Evolutionary conservation across 2,329 filamentous ascomycete genomes (phyloP).

Genomic region (Cladophialophora yegresii): DNA sequence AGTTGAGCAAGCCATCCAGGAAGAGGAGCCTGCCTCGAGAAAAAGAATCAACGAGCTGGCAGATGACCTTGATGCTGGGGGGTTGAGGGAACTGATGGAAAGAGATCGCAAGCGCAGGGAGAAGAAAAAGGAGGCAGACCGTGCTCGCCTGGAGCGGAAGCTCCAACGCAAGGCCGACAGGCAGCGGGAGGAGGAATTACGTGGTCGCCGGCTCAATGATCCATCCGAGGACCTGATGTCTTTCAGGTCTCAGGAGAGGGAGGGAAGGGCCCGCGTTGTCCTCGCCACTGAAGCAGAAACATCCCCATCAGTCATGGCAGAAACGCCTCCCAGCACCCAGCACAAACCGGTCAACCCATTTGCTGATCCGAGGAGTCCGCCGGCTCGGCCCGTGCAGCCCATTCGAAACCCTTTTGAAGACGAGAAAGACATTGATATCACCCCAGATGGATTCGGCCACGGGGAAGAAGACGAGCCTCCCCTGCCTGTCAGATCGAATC

Average conservation of each 20-base stretch:
- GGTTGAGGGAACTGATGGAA: constrained; percentile 85
- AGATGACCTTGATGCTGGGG: constrained; percentile 80
- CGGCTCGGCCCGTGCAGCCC: constrained; percentile 6
- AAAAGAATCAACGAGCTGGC: constrained; percentile 70
- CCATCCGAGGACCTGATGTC: constrained; percentile 41
- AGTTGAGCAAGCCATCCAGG: constrained; percentile 56
- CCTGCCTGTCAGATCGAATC: constrained; percentile 32
- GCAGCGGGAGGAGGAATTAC: constrained; percentile 58
- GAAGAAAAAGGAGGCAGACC: constrained; percentile 70
- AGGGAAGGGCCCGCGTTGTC: constrained; percentile 16
- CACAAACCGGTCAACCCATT: constrained; percentile 22
- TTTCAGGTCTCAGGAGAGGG: constrained; percentile 55
- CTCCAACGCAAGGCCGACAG: constrained; percentile 54
- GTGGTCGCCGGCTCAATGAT: constrained; percentile 37
- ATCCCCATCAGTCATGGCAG: constrained; percentile 14
- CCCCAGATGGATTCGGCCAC: constrained; percentile 25
- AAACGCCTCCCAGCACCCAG: constrained; percentile 7
- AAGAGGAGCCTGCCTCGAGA: constrained; percentile 60
- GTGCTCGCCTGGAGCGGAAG: constrained; percentile 59
- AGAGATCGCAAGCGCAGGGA: constrained; percentile 79
- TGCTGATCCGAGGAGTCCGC: constrained; percentile 20
- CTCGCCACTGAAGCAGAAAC: constrained; percentile 21
- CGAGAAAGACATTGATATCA: constrained; percentile 36
- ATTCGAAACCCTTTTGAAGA: constrained; percentile 37
- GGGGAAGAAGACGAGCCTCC: constrained; percentile 28